Conservation (phyloP, 495 filamentous ascomycete genomes). For the Cryomyces minteri region DNA sequence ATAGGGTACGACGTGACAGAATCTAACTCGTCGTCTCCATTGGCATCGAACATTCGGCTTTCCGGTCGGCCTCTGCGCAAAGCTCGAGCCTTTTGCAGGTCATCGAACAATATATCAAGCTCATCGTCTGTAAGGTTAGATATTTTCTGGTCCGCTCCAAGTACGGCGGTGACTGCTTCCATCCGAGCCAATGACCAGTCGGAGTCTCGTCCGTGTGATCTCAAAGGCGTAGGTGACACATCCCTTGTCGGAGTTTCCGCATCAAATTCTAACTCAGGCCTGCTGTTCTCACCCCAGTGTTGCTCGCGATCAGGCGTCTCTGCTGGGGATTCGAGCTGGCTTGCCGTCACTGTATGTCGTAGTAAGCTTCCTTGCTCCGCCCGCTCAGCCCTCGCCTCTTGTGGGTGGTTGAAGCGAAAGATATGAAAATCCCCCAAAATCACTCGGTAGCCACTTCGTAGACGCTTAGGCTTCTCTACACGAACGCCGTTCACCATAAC, state of each 20-base stretch:
- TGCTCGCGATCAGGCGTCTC: conserved; percentile 56
- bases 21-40: conserved; percentile 63
- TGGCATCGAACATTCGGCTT: conserved; percentile 27
- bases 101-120: conserved; percentile 83
- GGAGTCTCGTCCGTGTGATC: conserved; percentile 57
- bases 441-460: conserved; percentile 84
- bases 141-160: conserved; percentile 87
- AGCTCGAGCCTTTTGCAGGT: conserved; percentile 75
- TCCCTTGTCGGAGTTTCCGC: conserved; percentile 25
- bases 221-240: conserved; percentile 21
- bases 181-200: conserved; percentile 92
- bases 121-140: conserved; percentile 81
- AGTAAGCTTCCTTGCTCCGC: conserved; percentile 68
- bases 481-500: conserved; percentile 96
- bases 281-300: conserved; percentile 37
- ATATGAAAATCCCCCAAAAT: conserved; percentile 99
- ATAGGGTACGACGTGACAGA: conserved; percentile 75
- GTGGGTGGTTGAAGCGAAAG: conserved; percentile 94
- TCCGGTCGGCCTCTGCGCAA: conserved; percentile 52
- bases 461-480: conserved; percentile 59
- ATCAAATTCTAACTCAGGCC: conserved; percentile 51
- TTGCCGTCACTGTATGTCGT: conserved; percentile 73
- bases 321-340: conserved; percentile 54
- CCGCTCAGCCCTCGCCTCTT: conserved; percentile 84
- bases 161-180: conserved; percentile 77